Base-by-base conservation (phyloP, 1,139 yeast species). In the Ogataea hybrid region DNA sequence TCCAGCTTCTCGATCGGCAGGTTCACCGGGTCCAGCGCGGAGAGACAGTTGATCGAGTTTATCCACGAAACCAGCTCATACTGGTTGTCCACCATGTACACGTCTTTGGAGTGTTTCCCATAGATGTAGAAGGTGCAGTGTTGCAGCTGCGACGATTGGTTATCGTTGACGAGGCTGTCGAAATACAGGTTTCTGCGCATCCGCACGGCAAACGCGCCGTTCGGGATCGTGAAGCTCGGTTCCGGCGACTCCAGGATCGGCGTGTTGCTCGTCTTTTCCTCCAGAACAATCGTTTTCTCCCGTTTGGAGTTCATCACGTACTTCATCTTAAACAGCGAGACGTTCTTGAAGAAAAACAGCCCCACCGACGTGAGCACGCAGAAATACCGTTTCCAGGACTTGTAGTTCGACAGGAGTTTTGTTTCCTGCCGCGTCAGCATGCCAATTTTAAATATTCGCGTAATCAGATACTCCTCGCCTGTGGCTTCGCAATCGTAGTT, bases 11-110 rank as follows among this genome's bases (percentile, higher is more conserved):
- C 77, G 69, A 3, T 74, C 4, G 41, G 35, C 21, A 56, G 3
- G 11, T 46, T 49, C 6, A 57, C 42, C 2, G 51, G 68, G 33
- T 71, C 72, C 37, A 77, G 61, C 0, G 84, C 71, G 1, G 82
- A 75, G 10, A 79, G 64, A 48, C 71, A 69, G 50, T 81, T 81
- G 50, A 81, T 75, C 11, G 73, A 62, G 31, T 66, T 65, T 36
- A 79, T 68, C 88, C 88, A 81, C 25, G 73, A 73, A 14, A 62
- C 56, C 59, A 73, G 63, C 35, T 77, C 84, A 21, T 57, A 50
- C 8, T 45, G 35, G 20, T 61, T 60, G 15, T 52, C 49, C 3
- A 62, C 63, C 48, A 61, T 57, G 35, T 58, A 67, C 1, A 57
- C 42, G 27, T 60, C 62, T 37, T 63, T 68, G 22, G 67, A 63